Evolutionary conservation across 192 early-diverging fungal genomes (phyloP).

Genomic region (Podila horticola): DNA sequence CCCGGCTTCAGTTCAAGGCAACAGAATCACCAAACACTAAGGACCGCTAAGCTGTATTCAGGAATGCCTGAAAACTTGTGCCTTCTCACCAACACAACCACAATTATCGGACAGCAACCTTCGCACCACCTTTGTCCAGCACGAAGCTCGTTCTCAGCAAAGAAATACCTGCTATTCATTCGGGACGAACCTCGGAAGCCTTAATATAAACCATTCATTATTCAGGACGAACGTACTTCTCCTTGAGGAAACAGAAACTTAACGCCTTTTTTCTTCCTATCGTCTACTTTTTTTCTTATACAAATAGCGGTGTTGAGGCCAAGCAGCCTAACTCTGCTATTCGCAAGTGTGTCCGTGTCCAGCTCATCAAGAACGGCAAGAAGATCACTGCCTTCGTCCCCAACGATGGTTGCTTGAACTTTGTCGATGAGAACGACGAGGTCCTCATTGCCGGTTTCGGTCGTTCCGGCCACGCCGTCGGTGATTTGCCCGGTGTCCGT

Average conservation of each 20-base stretch:
- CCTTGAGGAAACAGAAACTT: not conserved
- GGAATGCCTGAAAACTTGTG: too few species aligned
- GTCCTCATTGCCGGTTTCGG: slow-evolving; percentile 99
- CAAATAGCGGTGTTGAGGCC: slow-evolving; percentile 95
- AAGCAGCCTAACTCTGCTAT: slow-evolving; percentile 99
- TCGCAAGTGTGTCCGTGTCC: slow-evolving; percentile 99
- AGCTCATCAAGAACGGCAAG: slow-evolving; percentile 99
- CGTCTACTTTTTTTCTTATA: slow-evolving; percentile 8
- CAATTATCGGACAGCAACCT: too few species aligned
- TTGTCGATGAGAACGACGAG: slow-evolving; percentile 99
- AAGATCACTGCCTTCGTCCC: slow-evolving; percentile 99
- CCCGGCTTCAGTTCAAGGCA: too few species aligned
- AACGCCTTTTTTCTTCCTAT: slow-evolving; percentile 1
- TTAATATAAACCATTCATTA: too few species aligned
- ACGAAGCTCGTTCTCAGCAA: too few species aligned
- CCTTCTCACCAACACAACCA: too few species aligned
- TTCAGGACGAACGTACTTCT: too few species aligned
- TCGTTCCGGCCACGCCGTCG: slow-evolving; percentile 98
- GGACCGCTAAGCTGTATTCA: too few species aligned
- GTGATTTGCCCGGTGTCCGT: slow-evolving; percentile 99
- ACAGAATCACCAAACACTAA: too few species aligned
- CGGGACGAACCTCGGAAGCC: too few species aligned
- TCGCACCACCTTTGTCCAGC: too few species aligned
- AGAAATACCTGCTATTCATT: too few species aligned
- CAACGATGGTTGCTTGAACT: slow-evolving; percentile 99